Base-by-base conservation (phyloP, 768 basidiomycete species). In the Russula olivacea region DNA sequence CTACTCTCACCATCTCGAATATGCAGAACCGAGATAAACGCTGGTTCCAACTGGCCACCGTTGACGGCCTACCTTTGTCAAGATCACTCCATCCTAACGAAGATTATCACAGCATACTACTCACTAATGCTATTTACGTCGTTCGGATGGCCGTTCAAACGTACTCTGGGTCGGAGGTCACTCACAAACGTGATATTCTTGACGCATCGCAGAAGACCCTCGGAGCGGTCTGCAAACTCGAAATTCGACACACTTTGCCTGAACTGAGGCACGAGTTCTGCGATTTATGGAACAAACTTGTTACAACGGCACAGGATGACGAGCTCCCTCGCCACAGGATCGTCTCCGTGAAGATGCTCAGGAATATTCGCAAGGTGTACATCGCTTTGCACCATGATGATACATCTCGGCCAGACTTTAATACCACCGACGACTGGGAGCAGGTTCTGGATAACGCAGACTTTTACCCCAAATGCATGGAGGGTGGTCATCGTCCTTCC, bases 31-130 rank as follows among this genome's bases (percentile, higher is more conserved):
- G 14, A 28, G 61, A 63, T 15, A 36, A 58, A 17, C n/a, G 43
- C 21, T 58, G 62, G 57, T 32, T n/a, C 14, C 41, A 54, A n/a
- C 50, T 63, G 19, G 51, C 53, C 43, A 63, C 34, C 41, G 3
- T 63, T 4, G 5, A 30, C 4, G 32, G 2, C 32, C 32, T 9
- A 8, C 32, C 8, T 32, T 32, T 36, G 2, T 23, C 41, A 21
- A 51, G 14, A 19, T 10, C 38, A 12, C 36, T 43, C 49, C 15
- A 43, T 17, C 36, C 9, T 0, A 2, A 36, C 3, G 11, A 17
- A 7, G 41, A 48, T 2, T 6, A 28, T 2, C 36, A 63, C 36
- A 58, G 34, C 51, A 12, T 58, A 38, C 43, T 23, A 38, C 36
- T 54, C 36, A 14, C 34, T 14, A 36, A 54, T 25, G 51, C 12